Evolutionary conservation across 495 filamentous ascomycete genomes (phyloP).

Genomic region (Bombardia bombarda): DNA sequence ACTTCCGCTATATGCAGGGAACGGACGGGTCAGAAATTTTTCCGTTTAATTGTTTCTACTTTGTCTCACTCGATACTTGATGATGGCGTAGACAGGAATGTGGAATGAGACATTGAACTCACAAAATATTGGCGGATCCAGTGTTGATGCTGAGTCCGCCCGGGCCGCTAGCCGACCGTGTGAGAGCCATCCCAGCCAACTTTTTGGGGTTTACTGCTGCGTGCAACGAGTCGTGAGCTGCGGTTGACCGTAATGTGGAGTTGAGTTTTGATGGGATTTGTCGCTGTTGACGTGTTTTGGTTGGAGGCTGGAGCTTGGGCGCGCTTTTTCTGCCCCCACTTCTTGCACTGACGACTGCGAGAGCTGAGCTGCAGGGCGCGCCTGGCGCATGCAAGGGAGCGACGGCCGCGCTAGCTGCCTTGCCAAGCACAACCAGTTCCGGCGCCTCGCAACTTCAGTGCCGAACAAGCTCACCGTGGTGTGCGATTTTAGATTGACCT

Average conservation of each 20-base stretch:
- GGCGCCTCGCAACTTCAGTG: no score
- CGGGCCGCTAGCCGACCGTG: slow-evolving; percentile 57
- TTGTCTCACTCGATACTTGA: neutral
- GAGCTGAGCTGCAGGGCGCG: no score
- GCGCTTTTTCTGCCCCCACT: slow-evolving; percentile 14
- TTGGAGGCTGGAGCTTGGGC: no score
- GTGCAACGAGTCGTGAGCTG: neutral
- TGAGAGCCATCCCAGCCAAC: slow-evolving; percentile 34
- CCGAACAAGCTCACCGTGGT: no score
- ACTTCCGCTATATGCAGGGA: slow-evolving; percentile 25
- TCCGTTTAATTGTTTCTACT: neutral
- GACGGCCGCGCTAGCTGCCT: no score
- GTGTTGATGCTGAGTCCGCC: slow-evolving; percentile 72
- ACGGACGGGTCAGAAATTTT: slow-evolving; percentile 1
- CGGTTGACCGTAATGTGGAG: no score
- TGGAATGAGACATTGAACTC: slow-evolving; percentile 15
- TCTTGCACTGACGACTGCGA: no score
- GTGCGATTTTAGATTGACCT: no score
- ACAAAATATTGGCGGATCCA: slow-evolving; percentile 62
- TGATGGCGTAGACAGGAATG: neutral
- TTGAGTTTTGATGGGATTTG: no score
- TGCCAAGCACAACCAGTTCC: no score
- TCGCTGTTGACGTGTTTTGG: no score
- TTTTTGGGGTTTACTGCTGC: neutral
- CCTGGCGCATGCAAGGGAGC: no score